Evolutionary conservation across 805 yeast species (phyloP).

Genomic region (Metschnikowia kunwiensis): DNA sequence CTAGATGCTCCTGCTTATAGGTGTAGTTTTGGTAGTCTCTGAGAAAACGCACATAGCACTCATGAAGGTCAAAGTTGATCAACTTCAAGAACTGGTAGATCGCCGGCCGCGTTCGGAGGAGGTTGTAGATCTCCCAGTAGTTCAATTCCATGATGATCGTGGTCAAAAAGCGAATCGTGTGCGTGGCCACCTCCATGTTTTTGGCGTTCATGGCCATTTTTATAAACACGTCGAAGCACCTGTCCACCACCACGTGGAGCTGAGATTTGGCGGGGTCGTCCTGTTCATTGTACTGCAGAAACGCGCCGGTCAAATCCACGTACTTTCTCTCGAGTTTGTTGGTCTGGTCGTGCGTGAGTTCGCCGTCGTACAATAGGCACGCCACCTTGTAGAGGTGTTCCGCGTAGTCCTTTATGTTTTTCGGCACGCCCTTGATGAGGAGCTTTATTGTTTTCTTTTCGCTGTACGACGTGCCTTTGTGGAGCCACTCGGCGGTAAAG

Average conservation of each 20-base stretch:
- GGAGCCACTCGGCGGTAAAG: constrained; percentile 11
- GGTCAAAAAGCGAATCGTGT: constrained; percentile 37
- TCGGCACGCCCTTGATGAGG: constrained; percentile 28
- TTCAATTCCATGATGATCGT: constrained; percentile 35
- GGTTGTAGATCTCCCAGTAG: constrained; percentile 45
- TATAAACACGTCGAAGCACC: constrained; percentile 38
- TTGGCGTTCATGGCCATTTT: constrained; percentile 31
- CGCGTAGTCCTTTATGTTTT: constrained; percentile 33
- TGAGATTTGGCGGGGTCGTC: constrained; percentile 31
- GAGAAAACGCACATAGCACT: constrained; percentile 37
- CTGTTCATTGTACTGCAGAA: constrained; percentile 22
- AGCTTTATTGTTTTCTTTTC: constrained; percentile 27
- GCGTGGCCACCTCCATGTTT: constrained; percentile 31
- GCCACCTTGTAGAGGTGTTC: constrained; percentile 37
- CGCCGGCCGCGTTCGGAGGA: constrained; percentile 41
- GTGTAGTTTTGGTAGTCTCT: constrained; percentile 31
- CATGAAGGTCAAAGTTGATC: constrained; percentile 39
- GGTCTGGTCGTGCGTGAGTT: constrained; percentile 14
- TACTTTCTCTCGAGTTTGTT: constrained; percentile 24
- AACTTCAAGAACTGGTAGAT: constrained; percentile 38
- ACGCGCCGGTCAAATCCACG: constrained; percentile 22
- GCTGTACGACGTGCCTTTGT: neutral
- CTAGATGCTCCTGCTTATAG: constrained; percentile 18
- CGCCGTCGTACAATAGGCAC: constrained; percentile 23
- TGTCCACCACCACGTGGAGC: constrained; percentile 34